phyloP scores from a whole-genome alignment of 371 early-diverging fungal species.

The Mortierella sp. region DNA sequence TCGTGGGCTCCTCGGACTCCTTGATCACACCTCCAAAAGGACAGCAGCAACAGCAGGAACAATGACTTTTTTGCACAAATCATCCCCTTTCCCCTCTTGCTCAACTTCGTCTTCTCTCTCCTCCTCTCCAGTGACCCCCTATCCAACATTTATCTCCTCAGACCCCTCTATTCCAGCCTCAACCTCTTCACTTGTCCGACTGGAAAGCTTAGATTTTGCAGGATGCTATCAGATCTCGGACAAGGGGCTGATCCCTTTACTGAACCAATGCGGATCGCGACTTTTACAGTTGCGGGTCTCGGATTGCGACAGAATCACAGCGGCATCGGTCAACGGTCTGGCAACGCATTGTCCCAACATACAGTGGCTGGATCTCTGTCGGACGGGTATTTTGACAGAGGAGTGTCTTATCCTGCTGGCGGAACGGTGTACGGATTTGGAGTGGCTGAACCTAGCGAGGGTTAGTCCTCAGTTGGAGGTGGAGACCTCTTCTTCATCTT shows the following conservation, averaged over 20 bases:
- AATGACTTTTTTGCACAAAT: neutral
- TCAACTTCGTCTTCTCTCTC: neutral
- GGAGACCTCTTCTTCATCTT: neutral
- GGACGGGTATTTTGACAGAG: conserved; percentile 40
- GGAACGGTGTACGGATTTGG: conserved; percentile 31
- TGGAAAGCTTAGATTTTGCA: conserved; percentile 50
- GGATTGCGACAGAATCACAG: conserved; percentile 42
- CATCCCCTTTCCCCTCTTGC: neutral
- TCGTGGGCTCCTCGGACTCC: conserved; percentile 39
- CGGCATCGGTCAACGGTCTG: conserved; percentile 20
- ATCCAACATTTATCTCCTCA: neutral
- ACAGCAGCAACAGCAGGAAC: neutral
- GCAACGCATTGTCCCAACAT: conserved; percentile 38
- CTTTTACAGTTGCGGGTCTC: conserved; percentile 47
- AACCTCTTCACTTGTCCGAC: neutral
- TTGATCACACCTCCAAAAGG: neutral
- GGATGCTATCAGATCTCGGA: conserved; percentile 48
- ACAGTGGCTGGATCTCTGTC: conserved; percentile 54
- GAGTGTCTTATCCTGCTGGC: conserved; percentile 37
- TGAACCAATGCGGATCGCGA: conserved; percentile 34
- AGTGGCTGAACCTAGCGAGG: conserved; percentile 55
- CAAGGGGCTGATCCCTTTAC: conserved; percentile 24
- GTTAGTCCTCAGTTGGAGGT: conserved; percentile 11
- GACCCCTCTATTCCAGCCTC: too few relatives aligned
- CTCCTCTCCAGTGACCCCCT: neutral